phyloP scores from a whole-genome alignment of 2,329 filamentous ascomycete genomes.

The Paracorniculantispora psalliotae region DNA sequence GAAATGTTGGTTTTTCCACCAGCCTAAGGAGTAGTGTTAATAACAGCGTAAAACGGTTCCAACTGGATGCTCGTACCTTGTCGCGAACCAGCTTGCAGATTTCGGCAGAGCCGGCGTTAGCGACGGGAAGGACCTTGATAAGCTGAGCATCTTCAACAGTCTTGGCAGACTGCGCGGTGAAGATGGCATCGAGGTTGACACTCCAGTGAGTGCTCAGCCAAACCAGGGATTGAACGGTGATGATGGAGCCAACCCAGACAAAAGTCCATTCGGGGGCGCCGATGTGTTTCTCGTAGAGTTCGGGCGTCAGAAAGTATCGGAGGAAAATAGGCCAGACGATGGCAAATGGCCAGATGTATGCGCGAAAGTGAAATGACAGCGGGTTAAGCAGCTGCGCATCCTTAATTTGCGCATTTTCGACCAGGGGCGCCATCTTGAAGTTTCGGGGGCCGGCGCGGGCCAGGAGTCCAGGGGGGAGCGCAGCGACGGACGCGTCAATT shows the following conservation, averaged over 20 bases:
- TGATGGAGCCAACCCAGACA: slow-evolving; percentile 83
- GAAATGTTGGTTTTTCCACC: slow-evolving; percentile 73
- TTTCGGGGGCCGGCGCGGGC: slow-evolving; percentile 1
- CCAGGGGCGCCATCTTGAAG: slow-evolving; percentile 65
- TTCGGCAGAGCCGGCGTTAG: slow-evolving; percentile 83
- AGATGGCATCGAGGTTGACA: slow-evolving; percentile 75
- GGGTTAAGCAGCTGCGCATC: slow-evolving; percentile 84
- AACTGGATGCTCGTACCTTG: slow-evolving; percentile 42
- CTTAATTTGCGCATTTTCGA: slow-evolving; percentile 87
- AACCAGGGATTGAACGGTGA: slow-evolving; percentile 79
- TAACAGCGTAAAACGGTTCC: neutral
- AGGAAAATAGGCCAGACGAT: slow-evolving; percentile 91
- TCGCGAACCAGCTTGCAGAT: slow-evolving; percentile 80
- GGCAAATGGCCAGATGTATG: slow-evolving; percentile 90
- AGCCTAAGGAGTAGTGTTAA: slow-evolving; percentile 36
- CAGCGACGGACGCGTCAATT: neutral
- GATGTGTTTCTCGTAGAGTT: slow-evolving; percentile 87
- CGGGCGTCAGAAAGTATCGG: slow-evolving; percentile 75
- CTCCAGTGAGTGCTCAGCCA: slow-evolving; percentile 99
- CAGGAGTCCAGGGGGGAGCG: neutral
- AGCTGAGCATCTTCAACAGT: slow-evolving; percentile 69
- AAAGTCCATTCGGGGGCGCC: slow-evolving; percentile 97
- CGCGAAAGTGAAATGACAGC: slow-evolving; percentile 71
- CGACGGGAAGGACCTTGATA: slow-evolving; percentile 88
- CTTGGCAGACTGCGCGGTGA: slow-evolving; percentile 70